Conservation (phyloP, 345 rosid genomes). For the Murraya paniculata region DNA sequence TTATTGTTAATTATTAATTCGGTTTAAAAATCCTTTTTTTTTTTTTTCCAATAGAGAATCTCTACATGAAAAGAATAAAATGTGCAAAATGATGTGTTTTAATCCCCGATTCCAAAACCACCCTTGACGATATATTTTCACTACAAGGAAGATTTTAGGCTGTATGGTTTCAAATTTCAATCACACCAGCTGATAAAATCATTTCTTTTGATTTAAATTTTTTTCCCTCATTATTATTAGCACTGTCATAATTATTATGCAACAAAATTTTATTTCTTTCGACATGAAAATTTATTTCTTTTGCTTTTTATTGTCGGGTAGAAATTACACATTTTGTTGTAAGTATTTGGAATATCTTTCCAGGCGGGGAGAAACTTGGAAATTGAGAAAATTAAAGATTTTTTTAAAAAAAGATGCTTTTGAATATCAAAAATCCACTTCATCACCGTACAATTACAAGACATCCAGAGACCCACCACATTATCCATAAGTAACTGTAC, state of each 20-base stretch:
- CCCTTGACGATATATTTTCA: neutral
- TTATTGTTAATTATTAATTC: neutral
- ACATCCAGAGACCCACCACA: neutral
- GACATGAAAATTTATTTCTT: neutral
- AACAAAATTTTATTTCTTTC: too few relatives aligned
- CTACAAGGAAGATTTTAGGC: too few relatives aligned
- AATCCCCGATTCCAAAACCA: constrained; percentile 2
- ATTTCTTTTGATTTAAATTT: too few relatives aligned
- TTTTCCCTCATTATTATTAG: too few relatives aligned
- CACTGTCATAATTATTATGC: too few relatives aligned
- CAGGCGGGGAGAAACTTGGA: neutral
- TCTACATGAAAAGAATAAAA: constrained; percentile 11
- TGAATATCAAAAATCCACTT: neutral
- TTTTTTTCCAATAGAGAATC: neutral
- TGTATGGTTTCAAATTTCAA: too few relatives aligned
- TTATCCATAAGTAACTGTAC: too few relatives aligned
- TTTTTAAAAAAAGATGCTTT: neutral
- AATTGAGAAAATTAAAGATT: too few relatives aligned
- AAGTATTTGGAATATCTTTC: neutral
- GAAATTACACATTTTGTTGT: too few relatives aligned
- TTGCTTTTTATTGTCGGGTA: neutral
- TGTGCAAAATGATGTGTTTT: neutral
- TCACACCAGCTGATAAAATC: too few relatives aligned
- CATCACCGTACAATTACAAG: neutral
- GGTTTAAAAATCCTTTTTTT: too few relatives aligned